Evolutionary conservation across 768 basidiomycete species (phyloP).

Genomic region (Xanthoconium purpureum): DNA sequence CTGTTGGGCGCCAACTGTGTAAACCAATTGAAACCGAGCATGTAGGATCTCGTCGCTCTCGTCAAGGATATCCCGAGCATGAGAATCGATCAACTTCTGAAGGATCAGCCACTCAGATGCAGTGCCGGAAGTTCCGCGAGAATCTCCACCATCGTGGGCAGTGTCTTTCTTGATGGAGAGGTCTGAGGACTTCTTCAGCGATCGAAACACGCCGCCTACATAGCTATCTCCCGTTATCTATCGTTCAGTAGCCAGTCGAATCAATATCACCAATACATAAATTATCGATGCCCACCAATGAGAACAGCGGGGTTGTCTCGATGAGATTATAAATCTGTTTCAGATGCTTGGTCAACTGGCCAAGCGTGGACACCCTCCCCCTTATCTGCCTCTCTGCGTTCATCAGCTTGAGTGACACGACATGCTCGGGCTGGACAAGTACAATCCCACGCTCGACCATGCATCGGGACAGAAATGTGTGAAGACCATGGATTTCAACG

Average conservation of each 20-base stretch:
- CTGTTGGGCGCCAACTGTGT: background rate
- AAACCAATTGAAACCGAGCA: background rate
- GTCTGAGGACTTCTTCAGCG: background rate
- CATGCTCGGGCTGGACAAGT: slow-evolving; percentile 42
- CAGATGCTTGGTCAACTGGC: slow-evolving; percentile 1
- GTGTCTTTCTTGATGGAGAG: too few relatives aligned
- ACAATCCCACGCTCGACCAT: slow-evolving; percentile 12
- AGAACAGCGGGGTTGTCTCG: background rate
- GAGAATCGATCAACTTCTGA: background rate
- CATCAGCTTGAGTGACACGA: slow-evolving; percentile 46
- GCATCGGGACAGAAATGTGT: slow-evolving; percentile 36
- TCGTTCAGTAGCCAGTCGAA: background rate
- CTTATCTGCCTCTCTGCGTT: slow-evolving; percentile 33
- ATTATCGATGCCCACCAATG: background rate
- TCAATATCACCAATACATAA: background rate
- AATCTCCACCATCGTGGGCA: background rate
- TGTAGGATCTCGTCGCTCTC: background rate
- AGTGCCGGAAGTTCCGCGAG: background rate
- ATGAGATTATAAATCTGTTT: background rate
- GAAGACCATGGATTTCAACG: slow-evolving; percentile 19
- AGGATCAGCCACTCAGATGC: background rate
- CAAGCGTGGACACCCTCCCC: background rate
- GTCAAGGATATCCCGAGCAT: background rate
- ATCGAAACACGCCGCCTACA: background rate
- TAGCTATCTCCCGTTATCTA: background rate